These are phyloP conservation scores for Allomyces macrogynus DNA, from an alignment of 192 early-diverging fungal species.

Conservation along the genomic window DNA sequence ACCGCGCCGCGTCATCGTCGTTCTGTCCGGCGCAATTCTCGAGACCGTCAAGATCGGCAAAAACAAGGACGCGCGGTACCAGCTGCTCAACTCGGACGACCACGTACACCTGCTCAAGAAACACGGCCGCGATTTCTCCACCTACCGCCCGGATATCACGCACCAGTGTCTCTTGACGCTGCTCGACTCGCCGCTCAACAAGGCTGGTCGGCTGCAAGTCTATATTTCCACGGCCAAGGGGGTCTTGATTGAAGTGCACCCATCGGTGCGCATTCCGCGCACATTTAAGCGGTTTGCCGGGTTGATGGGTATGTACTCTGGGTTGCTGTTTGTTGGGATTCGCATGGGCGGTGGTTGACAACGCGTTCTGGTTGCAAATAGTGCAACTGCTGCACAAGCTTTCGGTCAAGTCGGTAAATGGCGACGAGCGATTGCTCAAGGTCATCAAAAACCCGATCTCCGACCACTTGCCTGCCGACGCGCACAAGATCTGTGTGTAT, in stretches of 20 bases:
- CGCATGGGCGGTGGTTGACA: no score
- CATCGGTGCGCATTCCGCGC: conserved; percentile 94
- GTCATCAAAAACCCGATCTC: conserved; percentile 96
- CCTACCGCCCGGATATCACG: conserved; percentile 83
- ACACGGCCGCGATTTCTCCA: conserved; percentile 49
- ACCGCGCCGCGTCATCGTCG: conserved; percentile 76
- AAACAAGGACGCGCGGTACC: conserved; percentile 54
- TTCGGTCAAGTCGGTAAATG: conserved; percentile 76
- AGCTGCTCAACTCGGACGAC: conserved; percentile 92
- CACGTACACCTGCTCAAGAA: conserved; percentile 73
- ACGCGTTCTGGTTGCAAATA: conserved; percentile 7
- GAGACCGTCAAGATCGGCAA: conserved; percentile 83
- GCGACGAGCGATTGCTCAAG: conserved; percentile 78
- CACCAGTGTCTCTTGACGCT: conserved; percentile 94
- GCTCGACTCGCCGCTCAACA: conserved; percentile 94
- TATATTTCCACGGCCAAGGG: conserved; percentile 89
- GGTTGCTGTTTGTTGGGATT: fast-evolving
- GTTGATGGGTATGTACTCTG: conserved; percentile 53
- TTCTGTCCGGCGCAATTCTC: conserved; percentile 73
- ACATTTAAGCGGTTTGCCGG: conserved; percentile 98
- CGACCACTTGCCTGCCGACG: conserved; percentile 81
- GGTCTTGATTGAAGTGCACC: conserved; percentile 94
- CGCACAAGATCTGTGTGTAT: conserved; percentile 28
- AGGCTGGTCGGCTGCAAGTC: conserved; percentile 92
- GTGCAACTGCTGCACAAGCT: conserved; percentile 97